Conservation (phyloP, 2,329 filamentous ascomycete species). For the Nannizziopsis barbatae region DNA sequence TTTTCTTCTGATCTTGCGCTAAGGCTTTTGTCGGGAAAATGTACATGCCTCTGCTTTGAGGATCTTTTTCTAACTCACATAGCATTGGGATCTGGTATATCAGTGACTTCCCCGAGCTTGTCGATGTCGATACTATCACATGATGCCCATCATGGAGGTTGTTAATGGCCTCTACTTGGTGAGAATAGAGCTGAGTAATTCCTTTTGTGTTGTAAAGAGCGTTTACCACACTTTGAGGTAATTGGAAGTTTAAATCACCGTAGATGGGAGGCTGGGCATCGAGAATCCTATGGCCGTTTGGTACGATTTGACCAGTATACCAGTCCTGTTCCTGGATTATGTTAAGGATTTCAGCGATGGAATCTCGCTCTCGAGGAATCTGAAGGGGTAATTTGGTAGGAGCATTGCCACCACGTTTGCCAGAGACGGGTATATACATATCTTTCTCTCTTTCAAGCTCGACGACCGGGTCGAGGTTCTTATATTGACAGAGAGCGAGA, state of each 20-base stretch:
- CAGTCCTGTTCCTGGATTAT: conserved; percentile 73
- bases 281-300: conserved; percentile 83
- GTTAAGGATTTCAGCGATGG: conserved; percentile 70
- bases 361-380: conserved; percentile 70
- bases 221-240: conserved; percentile 90
- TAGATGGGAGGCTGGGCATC: conserved; percentile 72
- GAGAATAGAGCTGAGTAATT: conserved; percentile 76
- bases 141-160: conserved; percentile 68
- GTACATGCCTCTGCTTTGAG: conserved; percentile 75
- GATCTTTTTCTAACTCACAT: conserved; percentile 69
- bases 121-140: conserved; percentile 88
- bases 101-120: conserved; percentile 92
- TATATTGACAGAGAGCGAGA: conserved; percentile 58
- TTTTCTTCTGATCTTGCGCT: conserved; percentile 85
- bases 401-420: conserved; percentile 25
- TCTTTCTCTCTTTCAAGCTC: conserved; percentile 50
- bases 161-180: conserved; percentile 91
- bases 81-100: conserved; percentile 94
- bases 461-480: conserved; percentile 55
- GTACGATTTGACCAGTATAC: conserved; percentile 88
- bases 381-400: conserved; percentile 49
- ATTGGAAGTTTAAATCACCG: conserved; percentile 69
- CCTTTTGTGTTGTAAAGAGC: conserved; percentile 84
- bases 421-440: conserved; percentile 52
- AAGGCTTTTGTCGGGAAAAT: conserved; percentile 97